Evolutionary conservation across 148 eudicot species (phyloP), one percentile per base, ranked within the genome.

Genomic region (Euryodendron excelsum): DNA sequence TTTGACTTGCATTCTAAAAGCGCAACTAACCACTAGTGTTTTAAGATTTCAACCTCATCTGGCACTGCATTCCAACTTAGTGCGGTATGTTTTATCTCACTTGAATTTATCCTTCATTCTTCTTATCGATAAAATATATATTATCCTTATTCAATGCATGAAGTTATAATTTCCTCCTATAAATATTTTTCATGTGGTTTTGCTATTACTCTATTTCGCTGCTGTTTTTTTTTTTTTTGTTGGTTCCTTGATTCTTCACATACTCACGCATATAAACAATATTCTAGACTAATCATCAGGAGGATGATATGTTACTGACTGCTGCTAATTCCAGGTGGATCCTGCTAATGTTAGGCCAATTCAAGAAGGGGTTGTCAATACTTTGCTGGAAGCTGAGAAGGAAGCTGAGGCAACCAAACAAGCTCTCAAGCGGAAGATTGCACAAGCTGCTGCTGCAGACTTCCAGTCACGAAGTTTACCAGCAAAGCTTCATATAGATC

Each of bases 401-500:
- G 83, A 90, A 88, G 99, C 99, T 69, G 97, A 91, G 80, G 99
- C 97, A 80, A 95, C 99, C 55, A 93, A 80, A 79, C 92, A 85
- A 83, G 99, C 96, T 55, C 84, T 96, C 48, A 96, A 96, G 85
- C 91, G 98, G 63, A 96, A 96, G 86, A 93, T 96, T 88, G 96
- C 97, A 41, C 94, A 93, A 85, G 89, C 99, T 80, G 98, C 97
- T 60, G 72, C 82, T 31, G 85, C 73, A 65, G 99, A 93, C 75
- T 85, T 84, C 74, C 90, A 91, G 78, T 82, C 92, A 68, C 79
- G 85, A 76, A 88, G 85, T 74, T 75, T 96, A 80, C 99, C 99
- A 28, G 88, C 86, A 50, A 96, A 96, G 83, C 97, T 93, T 69
- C 94, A 88, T 47, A 89, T 96, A 80, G 93, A 93, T 79, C 97